Base-by-base conservation (phyloP, 2,329 filamentous ascomycete species). In the Cytospora chrysosperma region DNA sequence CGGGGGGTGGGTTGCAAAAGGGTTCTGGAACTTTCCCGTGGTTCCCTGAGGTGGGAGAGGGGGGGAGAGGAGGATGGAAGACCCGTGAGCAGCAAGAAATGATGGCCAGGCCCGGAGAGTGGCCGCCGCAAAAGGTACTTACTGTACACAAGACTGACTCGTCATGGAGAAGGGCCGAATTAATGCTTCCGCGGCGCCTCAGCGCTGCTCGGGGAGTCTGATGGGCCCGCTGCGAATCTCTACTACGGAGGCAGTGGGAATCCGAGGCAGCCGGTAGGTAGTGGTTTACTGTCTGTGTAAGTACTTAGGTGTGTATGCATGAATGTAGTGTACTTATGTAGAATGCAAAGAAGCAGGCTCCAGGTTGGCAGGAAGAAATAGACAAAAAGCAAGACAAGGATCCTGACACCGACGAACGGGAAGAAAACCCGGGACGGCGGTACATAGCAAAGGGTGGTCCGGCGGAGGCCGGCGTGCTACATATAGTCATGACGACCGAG, bases 111-210 rank as follows among this genome's bases (percentile, higher is more conserved):
- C 8, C 56, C 56, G 56, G 56, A 50, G 50, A 49, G 40, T 58
- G 56, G 49, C 56, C 40, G 40, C 26, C 21, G n/a, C 43, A 13
- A n/a, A n/a, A 17, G 21, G 32, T 10, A 13, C n/a, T n/a, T n/a
- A n/a, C n/a, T n/a, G n/a, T n/a, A n/a, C n/a, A n/a, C n/a, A n/a
- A n/a, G 10, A 34, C 12, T 34, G 32, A 26, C 32, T 40, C 32
- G 56, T 58, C 56, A 24, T 19, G 17, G 40, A 21, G 40, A 50
- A 58, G 56, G 56, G 40, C 56, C 56, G 56, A 58, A 28, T 58
- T 12, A 21, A 47, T 24, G 19, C 17, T 19, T 49, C 37, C 27
- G 56, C 40, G 49, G 56, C 10, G 27, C 27, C 13, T 49, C 21
- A 5, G 37, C 15, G 37, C 17, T 43, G 37, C 37, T 43, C 37